Base-by-base conservation (phyloP, 352 stramenopile genomes). In the Phytophthora vignae region DNA sequence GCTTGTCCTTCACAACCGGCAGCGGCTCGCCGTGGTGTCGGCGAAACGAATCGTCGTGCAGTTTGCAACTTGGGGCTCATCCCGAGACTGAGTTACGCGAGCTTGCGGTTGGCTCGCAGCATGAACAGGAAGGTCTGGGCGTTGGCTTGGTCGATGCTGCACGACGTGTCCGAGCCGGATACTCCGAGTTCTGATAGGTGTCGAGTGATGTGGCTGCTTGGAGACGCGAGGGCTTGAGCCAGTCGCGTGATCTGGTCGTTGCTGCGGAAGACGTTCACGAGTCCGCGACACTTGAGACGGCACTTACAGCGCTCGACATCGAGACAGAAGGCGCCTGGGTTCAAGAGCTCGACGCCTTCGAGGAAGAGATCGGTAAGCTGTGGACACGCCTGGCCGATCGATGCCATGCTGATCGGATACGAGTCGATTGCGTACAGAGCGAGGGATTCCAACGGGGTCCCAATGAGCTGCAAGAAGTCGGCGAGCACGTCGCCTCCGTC, bases 141-240 rank as follows among this genome's bases (percentile, higher is more conserved):
- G 15, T 74, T 78, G 36, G 60, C 21, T 15, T 81, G 63, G 40
- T 82, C 66, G 15, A 84, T 50, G 1, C 59, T 19, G 22, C 74
- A 81, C 0, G 59, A 79, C 14, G 65, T 33, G 44, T 56, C 73
- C 48, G 48, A 81, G 33, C 53, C 69, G 25, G 55, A 67, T 14
- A 81, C 7, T 3, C 71, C 67, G 21, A 81, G 62, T 50, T 81
- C 74, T 10, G 69, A 64, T 12, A 81, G 29, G 27, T 77, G 59
- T 8, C 44, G 36, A n/a, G 17, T 59, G 1, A 73, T 38, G n/a
- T 36, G 53, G 49, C 46, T 67, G 21, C 57, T 44, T 1, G 69
- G 61, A 1, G 63, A 46, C 2, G 49, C 57, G 2, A 81, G 36
- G 6, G 40, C 29, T 29, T 60, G 8, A 2, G 54, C 66, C 0